Evolutionary conservation across 73 alveolate species (phyloP).

Genomic region (Paramecium caudatum): DNA sequence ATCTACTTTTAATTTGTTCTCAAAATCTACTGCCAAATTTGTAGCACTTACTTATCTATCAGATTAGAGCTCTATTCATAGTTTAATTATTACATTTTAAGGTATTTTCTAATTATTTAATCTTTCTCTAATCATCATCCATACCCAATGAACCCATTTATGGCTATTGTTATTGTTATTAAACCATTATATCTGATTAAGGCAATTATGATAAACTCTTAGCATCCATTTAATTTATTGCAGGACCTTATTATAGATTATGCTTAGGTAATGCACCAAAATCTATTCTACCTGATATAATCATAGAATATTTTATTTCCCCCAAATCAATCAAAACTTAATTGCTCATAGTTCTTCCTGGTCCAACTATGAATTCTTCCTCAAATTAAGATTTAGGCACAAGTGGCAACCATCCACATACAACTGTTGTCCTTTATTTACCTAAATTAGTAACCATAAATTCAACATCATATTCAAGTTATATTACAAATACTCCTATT

Average conservation of each 20-base stretch:
- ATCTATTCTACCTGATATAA: neutral
- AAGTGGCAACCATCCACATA: constrained; percentile 62
- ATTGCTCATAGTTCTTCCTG: constrained; percentile 37
- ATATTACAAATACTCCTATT: constrained; percentile 21
- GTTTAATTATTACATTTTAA: neutral
- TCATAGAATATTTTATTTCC: constrained; percentile 12
- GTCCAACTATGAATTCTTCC: constrained; percentile 38
- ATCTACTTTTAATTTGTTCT: constrained; percentile 39
- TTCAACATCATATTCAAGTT: constrained; percentile 68
- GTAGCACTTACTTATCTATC: constrained; percentile 53
- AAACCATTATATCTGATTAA: neutral
- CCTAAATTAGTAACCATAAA: constrained; percentile 44
- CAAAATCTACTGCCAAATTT: constrained; percentile 13
- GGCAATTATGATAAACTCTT: neutral
- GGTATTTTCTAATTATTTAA: constrained; percentile 31
- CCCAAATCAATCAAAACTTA: neutral
- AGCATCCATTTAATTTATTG: constrained; percentile 10
- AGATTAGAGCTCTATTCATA: neutral
- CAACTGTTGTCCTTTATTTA: constrained; percentile 16
- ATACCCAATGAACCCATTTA: neutral
- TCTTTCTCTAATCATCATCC: constrained; percentile 45
- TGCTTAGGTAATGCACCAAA: neutral
- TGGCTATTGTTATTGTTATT: too few relatives aligned
- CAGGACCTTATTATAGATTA: neutral
- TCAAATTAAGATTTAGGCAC: neutral